Conservation (phyloP, 208 protist species). For the Porcisia deanei region DNA sequence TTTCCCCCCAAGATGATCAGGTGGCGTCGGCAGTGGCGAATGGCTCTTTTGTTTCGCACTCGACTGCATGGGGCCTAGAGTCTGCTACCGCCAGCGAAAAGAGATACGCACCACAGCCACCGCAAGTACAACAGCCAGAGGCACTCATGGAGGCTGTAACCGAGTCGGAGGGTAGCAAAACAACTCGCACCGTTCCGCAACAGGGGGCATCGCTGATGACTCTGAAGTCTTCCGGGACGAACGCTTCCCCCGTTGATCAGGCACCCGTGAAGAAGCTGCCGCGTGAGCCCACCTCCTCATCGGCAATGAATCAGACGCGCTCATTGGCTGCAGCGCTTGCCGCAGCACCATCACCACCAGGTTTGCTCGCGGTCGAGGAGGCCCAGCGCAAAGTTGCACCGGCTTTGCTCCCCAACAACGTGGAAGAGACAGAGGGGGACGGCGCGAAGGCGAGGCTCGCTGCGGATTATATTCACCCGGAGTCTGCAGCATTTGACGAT, state of each 20-base stretch:
- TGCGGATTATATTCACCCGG: background rate
- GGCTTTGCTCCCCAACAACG: background rate
- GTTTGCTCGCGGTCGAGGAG: background rate
- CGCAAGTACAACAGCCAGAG: background rate
- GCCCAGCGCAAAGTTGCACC: background rate
- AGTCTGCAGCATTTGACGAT: background rate
- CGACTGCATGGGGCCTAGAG: background rate
- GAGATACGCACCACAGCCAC: background rate
- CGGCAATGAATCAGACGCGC: background rate
- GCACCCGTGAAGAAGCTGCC: background rate
- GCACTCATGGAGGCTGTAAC: background rate
- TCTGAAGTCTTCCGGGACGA: background rate
- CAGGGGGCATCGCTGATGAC: background rate
- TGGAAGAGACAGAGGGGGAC: background rate
- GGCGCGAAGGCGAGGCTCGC: background rate
- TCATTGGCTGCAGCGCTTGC: slow-evolving; percentile 18
- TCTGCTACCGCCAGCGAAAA: background rate
- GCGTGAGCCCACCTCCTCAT: background rate
- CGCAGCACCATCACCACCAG: background rate
- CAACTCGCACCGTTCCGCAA: background rate
- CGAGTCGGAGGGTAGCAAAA: too few relatives aligned
- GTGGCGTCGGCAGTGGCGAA: background rate
- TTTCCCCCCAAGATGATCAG: background rate
- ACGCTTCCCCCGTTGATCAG: background rate
- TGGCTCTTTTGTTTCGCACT: background rate